Evolutionary conservation across 2,329 filamentous ascomycete genomes (phyloP), one percentile per base, ranked within the genome.

Genomic region (Grosmannia penicillata): DNA sequence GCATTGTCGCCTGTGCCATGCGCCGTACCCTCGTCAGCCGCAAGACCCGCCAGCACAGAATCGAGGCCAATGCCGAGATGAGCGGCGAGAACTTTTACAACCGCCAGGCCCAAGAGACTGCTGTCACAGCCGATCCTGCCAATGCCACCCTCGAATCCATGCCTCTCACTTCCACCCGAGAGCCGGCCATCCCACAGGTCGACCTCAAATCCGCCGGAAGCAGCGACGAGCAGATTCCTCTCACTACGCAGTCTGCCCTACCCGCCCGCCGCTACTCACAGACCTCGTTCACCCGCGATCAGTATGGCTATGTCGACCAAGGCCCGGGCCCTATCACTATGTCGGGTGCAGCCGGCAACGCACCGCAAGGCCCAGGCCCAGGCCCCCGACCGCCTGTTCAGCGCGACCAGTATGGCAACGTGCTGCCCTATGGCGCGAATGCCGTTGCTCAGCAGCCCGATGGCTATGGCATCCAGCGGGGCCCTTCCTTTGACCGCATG

Each of bases 51-150:
- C 87, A 91, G 68, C 84, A 79, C 64, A 75, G 85, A 33, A 93
- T 96, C 53, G 85, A 78, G 3, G 82, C 93, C 57, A 94, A 96
- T 54, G 84, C 87, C 8, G 87, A 96, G 55, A 96, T 96, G 87
- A 96, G 83, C 55, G 89, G 89, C 22, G 78, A 91, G 51, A 91
- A 87, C 53, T 95, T 81, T 56, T 95, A 93, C 59, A 81, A 78
- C 51, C 70, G 78, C 42, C 74, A 80, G 57, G 68, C 63, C 27
- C 67, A 73, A 44, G 50, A 58, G 28, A 55, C 59, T 8, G 55
- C 56, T 8, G 53, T 55, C 4, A 55, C 60, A 2, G 55, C 55
- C n/a, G 53, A 56, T 4, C 55, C n/a, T n/a, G n/a, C 59, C 2
- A 54, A 61, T 5, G 53, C 54, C 6, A 56, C 60, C 24, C 60